These are phyloP conservation scores for Macrocybe sp. DNA, from an alignment of 1,284 basidiomycete genomes.

Conservation along the genomic window DNA sequence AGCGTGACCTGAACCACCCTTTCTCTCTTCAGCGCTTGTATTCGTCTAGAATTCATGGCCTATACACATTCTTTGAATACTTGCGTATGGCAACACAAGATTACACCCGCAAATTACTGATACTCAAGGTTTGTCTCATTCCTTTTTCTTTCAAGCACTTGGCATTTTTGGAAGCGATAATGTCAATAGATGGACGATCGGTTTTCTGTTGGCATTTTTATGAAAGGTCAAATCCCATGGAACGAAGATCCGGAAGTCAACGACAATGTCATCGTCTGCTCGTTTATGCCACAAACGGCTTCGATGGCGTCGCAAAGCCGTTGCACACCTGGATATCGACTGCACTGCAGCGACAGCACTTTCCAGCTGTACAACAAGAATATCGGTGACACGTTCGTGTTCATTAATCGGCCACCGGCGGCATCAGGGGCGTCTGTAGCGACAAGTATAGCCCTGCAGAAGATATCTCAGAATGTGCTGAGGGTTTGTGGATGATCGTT, in stretches of 20 bases:
- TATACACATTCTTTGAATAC: constrained; percentile 57
- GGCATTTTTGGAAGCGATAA: not conserved
- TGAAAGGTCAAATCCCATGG: constrained; percentile 55
- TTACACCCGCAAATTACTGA: constrained; percentile 50
- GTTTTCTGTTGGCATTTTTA: constrained; percentile 57
- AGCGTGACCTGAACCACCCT: constrained; percentile 43
- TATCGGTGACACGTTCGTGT: constrained; percentile 51
- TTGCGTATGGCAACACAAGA: constrained; percentile 48
- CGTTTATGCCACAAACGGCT: constrained; percentile 52
- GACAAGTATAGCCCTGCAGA: constrained; percentile 56
- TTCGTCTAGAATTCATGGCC: constrained; percentile 45
- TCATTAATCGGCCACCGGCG: constrained; percentile 42
- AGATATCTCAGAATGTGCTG: constrained; percentile 50
- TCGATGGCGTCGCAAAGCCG: constrained; percentile 42
- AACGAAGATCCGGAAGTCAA: constrained; percentile 55
- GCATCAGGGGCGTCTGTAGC: constrained; percentile 43
- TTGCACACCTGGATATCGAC: constrained; percentile 46
- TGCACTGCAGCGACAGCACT: constrained; percentile 47
- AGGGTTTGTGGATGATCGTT: constrained; percentile 28
- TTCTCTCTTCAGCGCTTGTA: constrained; percentile 58
- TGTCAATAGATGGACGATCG: constrained; percentile 48
- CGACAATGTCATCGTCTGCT: constrained; percentile 56
- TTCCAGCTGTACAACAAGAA: constrained; percentile 56
- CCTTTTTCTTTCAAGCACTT: not conserved
- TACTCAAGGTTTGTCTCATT: constrained; percentile 43